phyloP scores from a whole-genome alignment of 805 yeast genomes.

The Nakazawaea holstii region DNA sequence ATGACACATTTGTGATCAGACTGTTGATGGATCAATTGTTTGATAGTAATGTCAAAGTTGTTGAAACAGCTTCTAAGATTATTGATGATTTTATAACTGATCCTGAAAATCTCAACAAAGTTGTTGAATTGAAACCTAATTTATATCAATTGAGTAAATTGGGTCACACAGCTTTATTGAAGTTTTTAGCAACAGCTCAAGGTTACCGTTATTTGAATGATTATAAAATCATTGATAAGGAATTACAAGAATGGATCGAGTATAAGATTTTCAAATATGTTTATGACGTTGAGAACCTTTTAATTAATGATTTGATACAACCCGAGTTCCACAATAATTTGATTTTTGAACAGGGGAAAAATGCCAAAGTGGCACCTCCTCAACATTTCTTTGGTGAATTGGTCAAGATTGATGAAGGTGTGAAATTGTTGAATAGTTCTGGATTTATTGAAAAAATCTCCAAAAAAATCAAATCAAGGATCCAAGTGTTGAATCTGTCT shows the following conservation, averaged over 20 bases:
- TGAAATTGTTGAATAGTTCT: slow-evolving; percentile 48
- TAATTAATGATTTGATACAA: slow-evolving; percentile 20
- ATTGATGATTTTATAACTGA: slow-evolving; percentile 41
- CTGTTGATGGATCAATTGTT: slow-evolving; percentile 63
- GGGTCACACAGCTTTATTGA: slow-evolving; percentile 47
- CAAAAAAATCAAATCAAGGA: slow-evolving; percentile 11
- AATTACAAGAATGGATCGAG: slow-evolving; percentile 64
- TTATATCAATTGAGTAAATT: slow-evolving; percentile 28
- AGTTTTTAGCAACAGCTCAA: slow-evolving; percentile 55
- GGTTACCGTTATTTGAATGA: slow-evolving; percentile 68
- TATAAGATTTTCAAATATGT: slow-evolving; percentile 42
- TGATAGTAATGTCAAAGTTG: slow-evolving; percentile 55
- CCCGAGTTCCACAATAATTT: slow-evolving; percentile 5
- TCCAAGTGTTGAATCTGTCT: slow-evolving; percentile 14
- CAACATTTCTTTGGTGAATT: slow-evolving; percentile 76
- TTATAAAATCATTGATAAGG: slow-evolving; percentile 55
- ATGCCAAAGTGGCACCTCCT: slow-evolving; percentile 28
- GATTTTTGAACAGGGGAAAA: background rate
- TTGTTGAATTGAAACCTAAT: slow-evolving; percentile 53
- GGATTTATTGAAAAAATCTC: slow-evolving; percentile 30
- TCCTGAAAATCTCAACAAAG: slow-evolving; percentile 38
- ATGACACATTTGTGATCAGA: slow-evolving; percentile 44
- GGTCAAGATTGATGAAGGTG: slow-evolving; percentile 77
- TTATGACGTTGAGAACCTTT: slow-evolving; percentile 36
- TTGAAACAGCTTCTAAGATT: slow-evolving; percentile 48